Percentiles rank a stretch among this genome's conserved stretches.
These are phyloP conservation scores for Cairneyella variabilis DNA, from an alignment of 495 filamentous ascomycete species.

Conservation along the genomic window DNA sequence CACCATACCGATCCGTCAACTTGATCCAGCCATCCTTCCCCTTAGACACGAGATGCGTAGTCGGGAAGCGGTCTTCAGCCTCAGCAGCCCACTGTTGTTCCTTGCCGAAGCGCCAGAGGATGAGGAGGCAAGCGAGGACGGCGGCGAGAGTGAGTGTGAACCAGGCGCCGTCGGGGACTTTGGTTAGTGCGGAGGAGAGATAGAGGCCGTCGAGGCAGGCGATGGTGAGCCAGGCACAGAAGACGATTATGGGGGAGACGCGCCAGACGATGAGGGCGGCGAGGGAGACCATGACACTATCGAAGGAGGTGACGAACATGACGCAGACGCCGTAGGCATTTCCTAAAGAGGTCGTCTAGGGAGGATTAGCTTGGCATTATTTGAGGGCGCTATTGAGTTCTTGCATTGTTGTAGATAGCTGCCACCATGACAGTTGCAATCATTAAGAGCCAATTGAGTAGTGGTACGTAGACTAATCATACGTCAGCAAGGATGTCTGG, in stretches of 20 bases:
- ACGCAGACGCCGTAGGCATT: conserved; percentile 60
- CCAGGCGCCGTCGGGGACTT: conserved; percentile 70
- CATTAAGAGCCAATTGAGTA: conserved; percentile 70
- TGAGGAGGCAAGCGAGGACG: conserved; percentile 52
- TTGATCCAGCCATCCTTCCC: conserved; percentile 23
- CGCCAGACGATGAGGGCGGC: conserved; percentile 66
- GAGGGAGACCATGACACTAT: conserved; percentile 64
- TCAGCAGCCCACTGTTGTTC: conserved; percentile 69
- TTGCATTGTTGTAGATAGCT: conserved; percentile 63
- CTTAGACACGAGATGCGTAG: conserved; percentile 35
- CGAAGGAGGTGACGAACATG: conserved; percentile 70
- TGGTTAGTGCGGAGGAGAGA: conserved; percentile 60
- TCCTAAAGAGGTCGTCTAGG: conserved; percentile 43
- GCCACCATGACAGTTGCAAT: conserved; percentile 66
- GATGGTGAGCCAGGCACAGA: conserved; percentile 48
- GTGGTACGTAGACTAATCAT: conserved; percentile 54
- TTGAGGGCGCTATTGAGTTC: conserved; percentile 2
- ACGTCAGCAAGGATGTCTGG: not conserved
- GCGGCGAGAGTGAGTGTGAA: conserved; percentile 60
- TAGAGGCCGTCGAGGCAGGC: conserved; percentile 63
- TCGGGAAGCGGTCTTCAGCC: conserved; percentile 50
- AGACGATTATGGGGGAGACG: conserved; percentile 22
- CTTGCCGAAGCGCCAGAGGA: conserved; percentile 72
- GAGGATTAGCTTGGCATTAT: not conserved
- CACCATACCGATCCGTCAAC: conserved; percentile 39